A percentile compares a stretch with the other conserved stretches of the same genome.
Evolutionary conservation across 495 filamentous ascomycete species (phyloP).

Genomic region (Pyrenula aspistea): DNA sequence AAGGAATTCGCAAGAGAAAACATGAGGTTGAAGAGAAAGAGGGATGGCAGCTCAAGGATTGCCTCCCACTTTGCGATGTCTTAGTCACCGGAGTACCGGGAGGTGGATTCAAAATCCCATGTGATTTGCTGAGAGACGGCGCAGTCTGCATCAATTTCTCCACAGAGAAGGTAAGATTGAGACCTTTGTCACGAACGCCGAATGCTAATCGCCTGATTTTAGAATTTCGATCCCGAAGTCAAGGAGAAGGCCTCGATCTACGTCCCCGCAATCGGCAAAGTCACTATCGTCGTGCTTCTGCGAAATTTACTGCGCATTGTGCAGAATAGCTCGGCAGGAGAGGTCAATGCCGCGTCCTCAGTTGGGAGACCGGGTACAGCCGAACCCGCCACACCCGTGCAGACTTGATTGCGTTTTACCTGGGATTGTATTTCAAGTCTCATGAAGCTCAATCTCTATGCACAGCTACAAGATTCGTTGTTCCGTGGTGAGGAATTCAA

Average conservation of each 20-base stretch:
- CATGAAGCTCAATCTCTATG: no score
- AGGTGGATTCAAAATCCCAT: constrained; percentile 77
- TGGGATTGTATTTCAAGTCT: no score
- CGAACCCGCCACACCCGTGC: background rate
- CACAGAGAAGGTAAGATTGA: constrained; percentile 58
- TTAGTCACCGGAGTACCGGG: constrained; percentile 89
- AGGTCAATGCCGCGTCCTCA: background rate
- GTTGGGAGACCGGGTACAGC: background rate
- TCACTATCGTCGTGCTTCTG: constrained; percentile 85
- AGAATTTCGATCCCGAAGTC: constrained; percentile 80
- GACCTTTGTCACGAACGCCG: background rate
- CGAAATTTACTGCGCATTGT: constrained; percentile 55
- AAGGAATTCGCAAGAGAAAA: constrained; percentile 64
- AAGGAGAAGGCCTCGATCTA: constrained; percentile 96
- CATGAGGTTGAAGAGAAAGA: constrained; percentile 77
- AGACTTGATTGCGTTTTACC: no score
- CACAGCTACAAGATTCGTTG: no score
- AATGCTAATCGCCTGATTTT: constrained; percentile 1
- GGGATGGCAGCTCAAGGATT: constrained; percentile 63
- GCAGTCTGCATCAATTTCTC: constrained; percentile 97
- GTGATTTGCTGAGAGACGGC: constrained; percentile 68
- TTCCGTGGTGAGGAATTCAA: no score
- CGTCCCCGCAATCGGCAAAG: constrained; percentile 92
- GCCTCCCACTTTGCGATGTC: constrained; percentile 78
- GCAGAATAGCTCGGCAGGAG: background rate